phyloP scores from a whole-genome alignment of 179 eudicot species.

The Beta corolliflora region DNA sequence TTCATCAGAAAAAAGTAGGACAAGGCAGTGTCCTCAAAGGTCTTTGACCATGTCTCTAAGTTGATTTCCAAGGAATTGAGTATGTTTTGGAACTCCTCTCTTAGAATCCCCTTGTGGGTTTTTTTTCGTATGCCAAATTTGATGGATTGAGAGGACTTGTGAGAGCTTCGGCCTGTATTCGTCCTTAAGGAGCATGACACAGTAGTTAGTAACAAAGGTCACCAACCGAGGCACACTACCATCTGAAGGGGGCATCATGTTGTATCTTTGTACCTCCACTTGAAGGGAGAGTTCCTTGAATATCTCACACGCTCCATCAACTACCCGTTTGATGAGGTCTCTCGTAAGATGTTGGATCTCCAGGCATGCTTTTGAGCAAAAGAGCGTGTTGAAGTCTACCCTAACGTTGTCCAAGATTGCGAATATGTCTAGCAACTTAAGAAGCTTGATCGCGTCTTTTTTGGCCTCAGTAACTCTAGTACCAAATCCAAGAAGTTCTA shows the following conservation, averaged over 20 bases:
- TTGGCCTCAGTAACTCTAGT: constrained; percentile 56
- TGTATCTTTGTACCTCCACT: constrained; percentile 59
- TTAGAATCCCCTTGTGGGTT: constrained; percentile 35
- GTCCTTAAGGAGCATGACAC: constrained; percentile 63
- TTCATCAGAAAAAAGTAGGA: constrained; percentile 78
- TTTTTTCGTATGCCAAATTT: constrained; percentile 47
- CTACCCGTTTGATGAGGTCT: constrained; percentile 67
- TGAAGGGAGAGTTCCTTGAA: constrained; percentile 71
- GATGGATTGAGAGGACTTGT: constrained; percentile 64
- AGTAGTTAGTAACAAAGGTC: constrained; percentile 65
- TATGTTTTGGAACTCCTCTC: constrained; percentile 53
- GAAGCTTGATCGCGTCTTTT: constrained; percentile 84
- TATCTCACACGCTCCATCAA: constrained; percentile 62
- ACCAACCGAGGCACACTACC: constrained; percentile 71
- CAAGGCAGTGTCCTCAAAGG: constrained; percentile 46
- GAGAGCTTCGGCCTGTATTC: constrained; percentile 44
- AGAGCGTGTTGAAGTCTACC: constrained; percentile 64
- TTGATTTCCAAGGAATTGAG: constrained; percentile 60
- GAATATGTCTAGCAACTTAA: constrained; percentile 71
- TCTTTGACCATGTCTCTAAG: constrained; percentile 67
- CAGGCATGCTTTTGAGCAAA: constrained; percentile 56
- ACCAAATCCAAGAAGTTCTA: constrained; percentile 57
- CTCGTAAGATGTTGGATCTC: constrained; percentile 64
- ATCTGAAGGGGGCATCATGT: constrained; percentile 53
- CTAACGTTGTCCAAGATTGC: constrained; percentile 54